A percentile compares a stretch with the other conserved stretches of the same genome.
phyloP scores from a whole-genome alignment of 2,329 filamentous ascomycete species.

The Epichloe hybrida region DNA sequence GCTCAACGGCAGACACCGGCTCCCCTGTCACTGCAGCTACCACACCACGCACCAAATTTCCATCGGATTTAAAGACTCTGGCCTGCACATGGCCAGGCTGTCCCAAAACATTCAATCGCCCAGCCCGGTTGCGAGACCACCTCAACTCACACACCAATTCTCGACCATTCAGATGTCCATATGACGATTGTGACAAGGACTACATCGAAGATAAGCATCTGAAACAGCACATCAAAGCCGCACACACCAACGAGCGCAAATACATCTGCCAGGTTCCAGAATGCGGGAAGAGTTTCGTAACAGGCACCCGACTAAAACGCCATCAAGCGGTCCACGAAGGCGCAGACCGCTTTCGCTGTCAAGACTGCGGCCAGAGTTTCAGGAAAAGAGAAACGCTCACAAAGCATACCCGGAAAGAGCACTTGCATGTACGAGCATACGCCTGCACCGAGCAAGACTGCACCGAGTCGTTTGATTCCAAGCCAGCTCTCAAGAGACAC shows the following conservation, averaged over 20 bases:
- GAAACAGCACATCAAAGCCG: constrained; percentile 70
- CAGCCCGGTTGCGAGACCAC: constrained; percentile 66
- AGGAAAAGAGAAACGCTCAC: constrained; percentile 78
- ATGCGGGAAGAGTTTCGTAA: constrained; percentile 73
- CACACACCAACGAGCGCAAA: constrained; percentile 57
- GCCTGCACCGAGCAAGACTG: constrained; percentile 52
- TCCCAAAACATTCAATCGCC: constrained; percentile 75
- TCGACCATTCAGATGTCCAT: constrained; percentile 60
- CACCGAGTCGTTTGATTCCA: constrained; percentile 57
- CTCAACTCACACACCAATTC: constrained; percentile 76
- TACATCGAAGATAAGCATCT: constrained; percentile 82
- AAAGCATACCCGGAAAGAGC: constrained; percentile 65
- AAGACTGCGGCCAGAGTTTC: constrained; percentile 64
- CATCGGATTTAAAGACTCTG: constrained; percentile 64
- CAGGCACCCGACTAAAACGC: constrained; percentile 60
- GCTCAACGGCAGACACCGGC: constrained; percentile 18
- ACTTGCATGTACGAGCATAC: constrained; percentile 59
- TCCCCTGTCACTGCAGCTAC: constrained; percentile 20
- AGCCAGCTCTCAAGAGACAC: constrained; percentile 58
- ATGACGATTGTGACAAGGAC: constrained; percentile 61
- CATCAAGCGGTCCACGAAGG: constrained; percentile 66
- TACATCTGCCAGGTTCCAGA: constrained; percentile 58
- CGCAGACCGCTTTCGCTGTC: constrained; percentile 62
- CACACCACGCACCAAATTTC: constrained; percentile 39
- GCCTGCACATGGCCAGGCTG: constrained; percentile 63